phyloP scores from a whole-genome alignment of 2,329 filamentous ascomycete genomes.

The Xylariales sp. region DNA sequence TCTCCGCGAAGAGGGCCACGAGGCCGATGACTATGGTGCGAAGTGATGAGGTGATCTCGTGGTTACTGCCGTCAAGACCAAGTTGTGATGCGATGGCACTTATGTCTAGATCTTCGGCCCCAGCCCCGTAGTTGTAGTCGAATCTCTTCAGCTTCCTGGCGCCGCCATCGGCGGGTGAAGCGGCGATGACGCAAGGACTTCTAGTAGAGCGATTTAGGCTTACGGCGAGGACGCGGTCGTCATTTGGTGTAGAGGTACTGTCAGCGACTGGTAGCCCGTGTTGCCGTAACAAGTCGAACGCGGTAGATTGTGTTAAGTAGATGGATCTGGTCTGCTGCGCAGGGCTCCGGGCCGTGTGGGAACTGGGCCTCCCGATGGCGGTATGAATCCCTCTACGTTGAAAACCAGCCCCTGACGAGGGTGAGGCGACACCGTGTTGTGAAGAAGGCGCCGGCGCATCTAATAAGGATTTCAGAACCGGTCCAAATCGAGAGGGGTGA shows the following conservation, averaged over 20 bases:
- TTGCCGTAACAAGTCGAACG: constrained; percentile 66
- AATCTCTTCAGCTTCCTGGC: constrained; percentile 64
- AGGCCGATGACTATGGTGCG: constrained; percentile 64
- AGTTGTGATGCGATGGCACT: constrained; percentile 61
- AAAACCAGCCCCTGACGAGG: constrained; percentile 41
- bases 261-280: constrained; percentile 58
- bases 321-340: constrained; percentile 60
- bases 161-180: constrained; percentile 59
- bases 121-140: constrained; percentile 68
- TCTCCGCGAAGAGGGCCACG: constrained; percentile 68
- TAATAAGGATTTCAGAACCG: constrained; percentile 72
- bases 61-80: constrained; percentile 60
- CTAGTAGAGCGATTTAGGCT: constrained; percentile 72
- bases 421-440: constrained; percentile 22
- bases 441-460: constrained; percentile 46
- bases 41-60: constrained; percentile 53
- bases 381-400: constrained; percentile 67
- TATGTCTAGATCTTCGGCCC: constrained; percentile 53
- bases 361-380: constrained; percentile 48
- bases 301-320: constrained; percentile 65
- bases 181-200: constrained; percentile 72
- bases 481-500: constrained; percentile 80
- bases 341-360: neutral
- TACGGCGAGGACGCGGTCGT: constrained; percentile 67
- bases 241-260: constrained; percentile 42